Conservation (phyloP, 2,329 filamentous ascomycete genomes). For the Apiospora saccharicola region DNA sequence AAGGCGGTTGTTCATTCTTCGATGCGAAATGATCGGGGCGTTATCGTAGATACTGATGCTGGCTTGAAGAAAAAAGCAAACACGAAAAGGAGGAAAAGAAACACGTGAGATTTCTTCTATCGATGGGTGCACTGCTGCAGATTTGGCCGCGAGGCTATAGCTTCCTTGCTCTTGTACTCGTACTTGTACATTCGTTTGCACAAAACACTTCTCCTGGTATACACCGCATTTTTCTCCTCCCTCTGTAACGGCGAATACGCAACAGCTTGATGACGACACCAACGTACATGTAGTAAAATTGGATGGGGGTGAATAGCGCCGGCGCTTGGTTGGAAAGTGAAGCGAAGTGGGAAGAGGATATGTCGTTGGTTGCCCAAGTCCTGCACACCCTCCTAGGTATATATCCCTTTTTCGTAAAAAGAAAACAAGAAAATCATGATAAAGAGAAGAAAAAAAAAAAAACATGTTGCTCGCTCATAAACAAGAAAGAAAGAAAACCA, state of each 20-base stretch:
- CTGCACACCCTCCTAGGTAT: neutral
- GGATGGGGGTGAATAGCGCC: neutral
- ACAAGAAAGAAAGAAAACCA: neutral
- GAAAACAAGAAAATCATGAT: neutral
- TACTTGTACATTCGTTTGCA: neutral
- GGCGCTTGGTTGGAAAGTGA: neutral
- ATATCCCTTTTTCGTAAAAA: slow-evolving; percentile 6
- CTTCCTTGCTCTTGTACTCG: neutral
- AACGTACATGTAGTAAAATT: neutral
- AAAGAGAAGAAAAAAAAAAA: neutral
- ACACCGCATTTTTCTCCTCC: neutral
- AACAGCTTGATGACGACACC: too few species aligned
- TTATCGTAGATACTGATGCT: neutral
- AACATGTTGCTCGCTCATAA: neutral
- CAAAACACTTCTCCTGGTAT: neutral
- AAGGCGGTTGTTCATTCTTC: neutral
- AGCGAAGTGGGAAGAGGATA: neutral
- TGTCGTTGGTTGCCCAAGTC: slow-evolving; percentile 19
- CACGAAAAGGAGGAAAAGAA: too few species aligned
- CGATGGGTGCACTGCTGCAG: neutral
- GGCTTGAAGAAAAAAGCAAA: neutral
- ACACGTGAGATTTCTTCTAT: neutral
- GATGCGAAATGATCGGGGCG: neutral
- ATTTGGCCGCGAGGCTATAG: neutral
- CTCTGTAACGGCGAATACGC: neutral